Percentiles rank a stretch among this genome's conserved stretches.
These are phyloP conservation scores for Cytospora piceae DNA, from an alignment of 2,329 filamentous ascomycete genomes.

Conservation along the genomic window DNA sequence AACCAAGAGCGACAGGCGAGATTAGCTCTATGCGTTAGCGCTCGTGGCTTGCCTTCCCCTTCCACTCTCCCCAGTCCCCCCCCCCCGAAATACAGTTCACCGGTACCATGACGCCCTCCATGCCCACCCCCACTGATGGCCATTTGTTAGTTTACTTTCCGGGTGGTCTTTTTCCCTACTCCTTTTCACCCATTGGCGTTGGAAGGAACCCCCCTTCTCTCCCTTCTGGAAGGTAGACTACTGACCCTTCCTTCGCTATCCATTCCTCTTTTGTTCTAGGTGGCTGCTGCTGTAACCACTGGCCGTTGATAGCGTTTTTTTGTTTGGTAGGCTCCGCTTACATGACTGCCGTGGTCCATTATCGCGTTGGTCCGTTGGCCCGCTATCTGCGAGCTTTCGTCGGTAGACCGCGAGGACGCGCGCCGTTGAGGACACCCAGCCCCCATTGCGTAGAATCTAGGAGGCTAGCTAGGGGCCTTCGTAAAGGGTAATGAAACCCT, in stretches of 20 bases:
- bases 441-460: neutral
- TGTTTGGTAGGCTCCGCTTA: neutral
- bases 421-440: neutral
- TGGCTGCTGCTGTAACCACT: neutral
- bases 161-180: neutral
- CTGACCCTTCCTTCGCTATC: neutral
- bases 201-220: neutral
- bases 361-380: neutral
- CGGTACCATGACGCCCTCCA: too few species aligned
- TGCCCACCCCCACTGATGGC: neutral
- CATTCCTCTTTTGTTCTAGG: neutral
- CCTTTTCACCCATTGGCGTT: neutral
- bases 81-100: too few species aligned
- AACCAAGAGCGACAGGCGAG: neutral
- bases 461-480: neutral
- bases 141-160: neutral
- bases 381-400: neutral
- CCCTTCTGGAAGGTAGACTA: neutral
- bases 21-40: neutral
- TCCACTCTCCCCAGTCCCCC: neutral
- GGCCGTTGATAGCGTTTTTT: conserved; percentile 6
- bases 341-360: neutral
- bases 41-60: neutral
- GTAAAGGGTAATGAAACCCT: neutral
- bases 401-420: too few species aligned